phyloP scores from a whole-genome alignment of 2,329 filamentous ascomycete species.

The Fusarium sp. region DNA sequence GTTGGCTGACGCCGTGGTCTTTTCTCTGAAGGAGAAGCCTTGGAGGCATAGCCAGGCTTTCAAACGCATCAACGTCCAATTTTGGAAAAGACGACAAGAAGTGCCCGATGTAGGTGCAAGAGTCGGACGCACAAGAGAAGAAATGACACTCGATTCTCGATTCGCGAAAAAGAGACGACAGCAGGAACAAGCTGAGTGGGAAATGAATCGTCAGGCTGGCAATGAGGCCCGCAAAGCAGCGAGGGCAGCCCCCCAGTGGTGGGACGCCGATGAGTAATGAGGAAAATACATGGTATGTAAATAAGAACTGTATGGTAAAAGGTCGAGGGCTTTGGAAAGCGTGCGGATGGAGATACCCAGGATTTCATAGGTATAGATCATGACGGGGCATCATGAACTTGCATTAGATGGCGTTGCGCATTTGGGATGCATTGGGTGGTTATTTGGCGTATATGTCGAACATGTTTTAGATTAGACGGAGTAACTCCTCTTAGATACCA shows the following conservation, averaged over 20 bases:
- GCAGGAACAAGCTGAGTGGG: constrained; percentile 55
- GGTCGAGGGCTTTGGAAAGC: not conserved
- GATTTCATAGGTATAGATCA: constrained; percentile 8
- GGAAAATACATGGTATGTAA: not conserved
- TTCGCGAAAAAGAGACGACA: constrained; percentile 60
- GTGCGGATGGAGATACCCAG: constrained; percentile 35
- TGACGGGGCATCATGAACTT: constrained; percentile 8
- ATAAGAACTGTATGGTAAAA: not conserved
- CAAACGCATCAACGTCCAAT: constrained; percentile 18
- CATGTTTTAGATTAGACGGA: not conserved
- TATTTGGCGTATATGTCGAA: not conserved
- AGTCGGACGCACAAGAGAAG: constrained; percentile 61
- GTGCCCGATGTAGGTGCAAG: constrained; percentile 26
- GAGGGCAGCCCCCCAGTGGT: constrained; percentile 44
- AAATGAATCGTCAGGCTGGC: constrained; percentile 27
- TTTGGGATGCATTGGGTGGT: constrained; percentile 8
- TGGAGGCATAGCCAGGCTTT: constrained; percentile 58
- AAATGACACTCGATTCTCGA: constrained; percentile 62
- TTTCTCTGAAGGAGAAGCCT: constrained; percentile 75
- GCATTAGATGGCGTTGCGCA: constrained; percentile 31
- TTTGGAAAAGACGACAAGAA: constrained; percentile 17
- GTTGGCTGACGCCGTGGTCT: constrained; percentile 73
- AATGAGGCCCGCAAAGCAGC: constrained; percentile 3
- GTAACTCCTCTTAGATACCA: not conserved
- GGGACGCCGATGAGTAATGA: constrained; percentile 41